These are phyloP conservation scores for Cyberlindnera japonica DNA, from an alignment of 805 yeast genomes.

Conservation along the genomic window DNA sequence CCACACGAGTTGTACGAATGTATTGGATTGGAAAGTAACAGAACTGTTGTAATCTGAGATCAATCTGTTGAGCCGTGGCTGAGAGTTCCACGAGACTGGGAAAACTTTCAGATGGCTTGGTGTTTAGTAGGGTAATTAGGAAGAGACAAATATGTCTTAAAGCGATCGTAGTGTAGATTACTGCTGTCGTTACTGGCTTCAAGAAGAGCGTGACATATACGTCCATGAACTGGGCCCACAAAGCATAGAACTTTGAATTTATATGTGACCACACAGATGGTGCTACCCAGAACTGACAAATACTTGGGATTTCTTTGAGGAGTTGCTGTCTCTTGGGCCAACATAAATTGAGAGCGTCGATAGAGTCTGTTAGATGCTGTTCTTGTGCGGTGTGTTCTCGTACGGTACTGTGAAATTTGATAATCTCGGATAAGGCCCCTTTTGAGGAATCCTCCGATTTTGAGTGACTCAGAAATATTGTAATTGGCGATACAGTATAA, in stretches of 20 bases:
- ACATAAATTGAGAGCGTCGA: slow-evolving; percentile 21
- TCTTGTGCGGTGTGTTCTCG: slow-evolving; percentile 10
- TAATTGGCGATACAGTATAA: slow-evolving; percentile 69
- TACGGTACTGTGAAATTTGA: slow-evolving; percentile 10
- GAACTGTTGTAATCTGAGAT: slow-evolving; percentile 69
- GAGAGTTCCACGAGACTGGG: slow-evolving; percentile 41
- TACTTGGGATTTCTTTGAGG: slow-evolving; percentile 11
- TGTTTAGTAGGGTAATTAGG: slow-evolving; percentile 29
- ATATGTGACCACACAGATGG: slow-evolving; percentile 2
- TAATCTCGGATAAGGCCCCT: slow-evolving; percentile 1
- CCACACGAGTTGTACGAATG: slow-evolving; percentile 40
- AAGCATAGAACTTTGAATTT: not conserved
- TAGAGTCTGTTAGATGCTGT: slow-evolving; percentile 5
- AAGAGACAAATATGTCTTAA: slow-evolving; percentile 18
- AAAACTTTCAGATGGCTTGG: slow-evolving; percentile 15
- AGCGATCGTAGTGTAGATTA: slow-evolving; percentile 10
- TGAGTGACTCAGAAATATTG: slow-evolving; percentile 45
- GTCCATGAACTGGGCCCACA: not conserved
- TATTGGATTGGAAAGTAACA: slow-evolving; percentile 80
- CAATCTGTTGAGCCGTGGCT: slow-evolving; percentile 73
- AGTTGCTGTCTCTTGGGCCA: slow-evolving; percentile 18
- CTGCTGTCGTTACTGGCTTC: slow-evolving; percentile 13
- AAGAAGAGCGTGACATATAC: slow-evolving; percentile 6
- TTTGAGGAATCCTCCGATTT: no score
- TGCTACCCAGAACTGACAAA: slow-evolving; percentile 16